Evolutionary conservation across 2,329 filamentous ascomycete genomes (phyloP).

Genomic region (Juglanconis oblonga): DNA sequence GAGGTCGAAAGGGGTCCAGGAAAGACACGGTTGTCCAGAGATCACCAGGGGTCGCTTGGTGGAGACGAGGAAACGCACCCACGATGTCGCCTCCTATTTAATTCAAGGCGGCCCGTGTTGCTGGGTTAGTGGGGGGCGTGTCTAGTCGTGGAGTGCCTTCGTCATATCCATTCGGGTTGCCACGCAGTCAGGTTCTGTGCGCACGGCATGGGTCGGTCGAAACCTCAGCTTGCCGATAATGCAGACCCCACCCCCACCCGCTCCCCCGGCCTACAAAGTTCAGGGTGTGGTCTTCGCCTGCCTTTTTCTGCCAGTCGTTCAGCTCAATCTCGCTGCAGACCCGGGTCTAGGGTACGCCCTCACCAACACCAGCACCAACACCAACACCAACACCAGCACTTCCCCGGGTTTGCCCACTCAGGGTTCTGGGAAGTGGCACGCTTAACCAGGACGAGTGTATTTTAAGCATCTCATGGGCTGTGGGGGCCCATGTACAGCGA

Average conservation of each 20-base stretch:
- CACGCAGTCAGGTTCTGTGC: neutral
- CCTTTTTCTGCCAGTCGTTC: too few relatives aligned
- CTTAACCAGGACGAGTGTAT: neutral
- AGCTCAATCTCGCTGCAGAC: constrained; percentile 2
- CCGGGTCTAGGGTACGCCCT: neutral
- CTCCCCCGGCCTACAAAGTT: too few relatives aligned
- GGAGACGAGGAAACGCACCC: constrained; percentile 3
- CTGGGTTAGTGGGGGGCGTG: constrained; percentile 6
- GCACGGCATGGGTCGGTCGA: neutral
- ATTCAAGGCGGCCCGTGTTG: constrained; percentile 11
- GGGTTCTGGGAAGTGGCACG: neutral
- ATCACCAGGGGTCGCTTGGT: constrained; percentile 16
- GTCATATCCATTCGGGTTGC: neutral
- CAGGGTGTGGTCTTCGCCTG: too few relatives aligned
- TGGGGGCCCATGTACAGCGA: neutral
- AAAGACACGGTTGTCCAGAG: constrained; percentile 17
- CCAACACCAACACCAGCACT: neutral
- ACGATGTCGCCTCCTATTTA: constrained; percentile 10
- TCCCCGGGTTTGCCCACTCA: neutral
- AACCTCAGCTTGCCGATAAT: neutral
- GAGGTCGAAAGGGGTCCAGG: constrained; percentile 10
- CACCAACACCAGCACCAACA: too few relatives aligned
- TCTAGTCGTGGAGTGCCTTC: neutral
- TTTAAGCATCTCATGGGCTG: neutral
- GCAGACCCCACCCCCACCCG: neutral